Base-by-base conservation (phyloP, 106 monocot genomes). In the Chionographis japonica region DNA sequence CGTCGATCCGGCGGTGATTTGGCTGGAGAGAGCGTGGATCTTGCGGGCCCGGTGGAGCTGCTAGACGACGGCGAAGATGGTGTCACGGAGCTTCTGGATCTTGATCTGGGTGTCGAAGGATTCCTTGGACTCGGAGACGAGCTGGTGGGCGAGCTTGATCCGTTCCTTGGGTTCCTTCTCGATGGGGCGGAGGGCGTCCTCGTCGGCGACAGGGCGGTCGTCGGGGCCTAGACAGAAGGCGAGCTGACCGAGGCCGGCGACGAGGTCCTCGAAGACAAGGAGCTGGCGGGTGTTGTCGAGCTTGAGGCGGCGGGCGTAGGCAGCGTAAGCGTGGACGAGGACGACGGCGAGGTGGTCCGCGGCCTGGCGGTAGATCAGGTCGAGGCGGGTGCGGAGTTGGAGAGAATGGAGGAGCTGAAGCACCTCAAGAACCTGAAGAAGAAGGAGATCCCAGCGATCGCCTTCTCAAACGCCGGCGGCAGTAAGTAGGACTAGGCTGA, bases 21-120 rank as follows among this genome's bases (percentile, higher is more conserved):
- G 56, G 54, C 63, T 50, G 58, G 85, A 83, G 9, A 85, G 66
- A 8, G 83, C 50, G 50, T 85, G 81, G 35, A 82, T 68, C 72
- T 79, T 84, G 52, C 62, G 76, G 59, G 91, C 83, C 17, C 84
- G 80, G 76, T 66, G 50, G 56, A 95, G 83, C 91, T 95, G 94
- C 75, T 95, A 88, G n/a, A 69, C 60, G 55, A 83, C 88, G 38
- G 94, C 85, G 77, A 95, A 91, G 50, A 95, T 79, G 8, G 94
- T 95, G 77, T 95, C 94, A 6, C 79, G 54, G 49, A 95, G 91
- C 84, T 95, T 95, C 80, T 95, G 95, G 79, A 95, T 95, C 91
- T 95, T 95, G 73, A 92, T 66, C 80, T 95, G 88, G 36, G 88
- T 95, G 79, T 95, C 95, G 81, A 92, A 95, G 15, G 88, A 71